A percentile compares a stretch with the other conserved stretches of the same genome.
phyloP scores from a whole-genome alignment of 2,329 filamentous ascomycete species.

The Nakataea oryzae region DNA sequence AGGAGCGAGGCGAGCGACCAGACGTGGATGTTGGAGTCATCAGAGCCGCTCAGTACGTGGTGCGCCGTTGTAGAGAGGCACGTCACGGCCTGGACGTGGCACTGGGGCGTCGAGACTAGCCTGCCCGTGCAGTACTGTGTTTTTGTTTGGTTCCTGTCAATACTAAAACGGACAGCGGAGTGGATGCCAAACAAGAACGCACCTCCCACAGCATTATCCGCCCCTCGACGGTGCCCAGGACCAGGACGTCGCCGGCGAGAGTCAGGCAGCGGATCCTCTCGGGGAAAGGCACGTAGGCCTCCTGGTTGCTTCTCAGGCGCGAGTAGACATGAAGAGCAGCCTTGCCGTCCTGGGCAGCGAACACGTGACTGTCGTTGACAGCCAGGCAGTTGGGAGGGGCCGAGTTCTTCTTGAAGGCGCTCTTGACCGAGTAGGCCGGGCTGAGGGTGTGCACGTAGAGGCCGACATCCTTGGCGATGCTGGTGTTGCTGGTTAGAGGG shows the following conservation, averaged over 20 bases:
- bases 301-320: constrained; percentile 72
- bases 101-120: constrained; percentile 63
- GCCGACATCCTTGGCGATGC: constrained; percentile 66
- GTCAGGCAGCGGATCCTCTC: constrained; percentile 75
- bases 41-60: constrained; percentile 67
- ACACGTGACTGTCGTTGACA: constrained; percentile 72
- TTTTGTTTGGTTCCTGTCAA: constrained; percentile 7
- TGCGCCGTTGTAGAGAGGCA: constrained; percentile 62
- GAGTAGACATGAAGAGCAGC: constrained; percentile 81
- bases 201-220: constrained; percentile 92
- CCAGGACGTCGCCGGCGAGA: constrained; percentile 60
- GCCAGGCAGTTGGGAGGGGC: constrained; percentile 70
- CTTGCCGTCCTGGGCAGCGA: constrained; percentile 84
- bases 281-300: constrained; percentile 77
- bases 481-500: constrained; percentile 49
- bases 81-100: constrained; percentile 73
- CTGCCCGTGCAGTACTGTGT: constrained; percentile 62
- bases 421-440: constrained; percentile 63
- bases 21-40: constrained; percentile 83
- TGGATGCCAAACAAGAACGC: constrained; percentile 8
- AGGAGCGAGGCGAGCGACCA: constrained; percentile 77
- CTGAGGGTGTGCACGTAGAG: constrained; percentile 80
- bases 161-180: not conserved
- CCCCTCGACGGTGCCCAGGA: constrained; percentile 76
- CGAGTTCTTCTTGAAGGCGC: constrained; percentile 85